phyloP scores from a whole-genome alignment of 208 protist genomes.

The Trichomonas tenax region DNA sequence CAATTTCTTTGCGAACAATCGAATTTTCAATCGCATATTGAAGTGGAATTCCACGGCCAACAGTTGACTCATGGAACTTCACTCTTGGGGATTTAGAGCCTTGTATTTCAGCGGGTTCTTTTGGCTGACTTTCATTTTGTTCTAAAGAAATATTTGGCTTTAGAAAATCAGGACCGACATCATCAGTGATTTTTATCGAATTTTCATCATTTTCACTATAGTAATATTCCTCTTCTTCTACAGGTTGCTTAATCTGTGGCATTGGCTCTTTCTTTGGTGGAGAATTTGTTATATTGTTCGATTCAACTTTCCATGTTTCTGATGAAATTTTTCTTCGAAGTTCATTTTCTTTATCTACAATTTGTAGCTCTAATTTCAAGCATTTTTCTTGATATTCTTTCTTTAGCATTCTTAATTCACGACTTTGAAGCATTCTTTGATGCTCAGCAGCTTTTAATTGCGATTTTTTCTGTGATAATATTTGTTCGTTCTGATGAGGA shows the following conservation, averaged over 20 bases:
- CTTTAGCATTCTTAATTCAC: not conserved
- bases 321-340: not conserved
- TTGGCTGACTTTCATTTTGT: too few relatives aligned
- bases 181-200: too few relatives aligned
- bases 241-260: too few relatives aligned
- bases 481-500: not conserved
- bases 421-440: not conserved
- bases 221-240: too few relatives aligned
- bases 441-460: not conserved
- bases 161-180: too few relatives aligned
- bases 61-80: not conserved
- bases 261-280: too few relatives aligned
- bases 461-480: not conserved
- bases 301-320: not conserved
- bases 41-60: not conserved
- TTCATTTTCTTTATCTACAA: not conserved
- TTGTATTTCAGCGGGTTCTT: not conserved
- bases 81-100: not conserved
- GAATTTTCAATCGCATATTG: not conserved
- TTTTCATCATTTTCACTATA: too few relatives aligned
- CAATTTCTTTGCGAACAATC: not conserved
- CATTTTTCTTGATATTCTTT: not conserved
- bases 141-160: too few relatives aligned
- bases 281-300: too few relatives aligned
- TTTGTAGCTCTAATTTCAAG: not conserved